Conservation (phyloP, 2,329 filamentous ascomycete species). For the Epichloe coenophiala region DNA sequence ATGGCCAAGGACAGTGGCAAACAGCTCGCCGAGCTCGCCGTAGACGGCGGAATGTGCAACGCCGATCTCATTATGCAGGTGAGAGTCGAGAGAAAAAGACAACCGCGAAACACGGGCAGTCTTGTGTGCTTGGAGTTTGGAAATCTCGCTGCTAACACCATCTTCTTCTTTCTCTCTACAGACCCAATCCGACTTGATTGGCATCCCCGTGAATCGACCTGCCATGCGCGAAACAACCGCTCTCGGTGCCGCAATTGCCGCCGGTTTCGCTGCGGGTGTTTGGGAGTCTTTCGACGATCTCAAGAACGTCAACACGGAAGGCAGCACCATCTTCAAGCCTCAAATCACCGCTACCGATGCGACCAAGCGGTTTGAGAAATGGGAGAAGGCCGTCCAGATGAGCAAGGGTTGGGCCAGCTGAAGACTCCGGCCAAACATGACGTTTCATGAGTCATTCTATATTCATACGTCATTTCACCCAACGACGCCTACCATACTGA, state of each 20-base stretch:
- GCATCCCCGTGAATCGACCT: constrained; percentile 65
- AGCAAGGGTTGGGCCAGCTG: constrained; percentile 53
- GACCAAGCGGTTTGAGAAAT: constrained; percentile 51
- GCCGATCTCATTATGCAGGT: constrained; percentile 66
- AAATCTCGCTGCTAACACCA: background rate
- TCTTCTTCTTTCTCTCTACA: constrained; percentile 12
- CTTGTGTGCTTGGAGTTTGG: background rate
- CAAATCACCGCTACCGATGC: constrained; percentile 47
- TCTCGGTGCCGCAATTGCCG: constrained; percentile 68
- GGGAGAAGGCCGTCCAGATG: constrained; percentile 70
- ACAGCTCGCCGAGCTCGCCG: constrained; percentile 55
- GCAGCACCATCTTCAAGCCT: constrained; percentile 55
- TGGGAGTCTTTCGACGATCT: constrained; percentile 65
- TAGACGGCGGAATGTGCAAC: constrained; percentile 77
- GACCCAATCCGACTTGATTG: constrained; percentile 69
- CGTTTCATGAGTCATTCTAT: background rate
- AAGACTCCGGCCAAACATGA: background rate
- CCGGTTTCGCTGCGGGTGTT: constrained; percentile 61
- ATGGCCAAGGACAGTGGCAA: constrained; percentile 75
- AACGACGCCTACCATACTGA: no score
- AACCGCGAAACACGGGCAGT: background rate
- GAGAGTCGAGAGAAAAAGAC: constrained; percentile 8
- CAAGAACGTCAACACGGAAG: constrained; percentile 56
- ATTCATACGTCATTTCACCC: background rate
- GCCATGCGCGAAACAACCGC: constrained; percentile 76